These are phyloP conservation scores for Wickerhamiella siamensis DNA, from an alignment of 805 yeast species.

Conservation along the genomic window DNA sequence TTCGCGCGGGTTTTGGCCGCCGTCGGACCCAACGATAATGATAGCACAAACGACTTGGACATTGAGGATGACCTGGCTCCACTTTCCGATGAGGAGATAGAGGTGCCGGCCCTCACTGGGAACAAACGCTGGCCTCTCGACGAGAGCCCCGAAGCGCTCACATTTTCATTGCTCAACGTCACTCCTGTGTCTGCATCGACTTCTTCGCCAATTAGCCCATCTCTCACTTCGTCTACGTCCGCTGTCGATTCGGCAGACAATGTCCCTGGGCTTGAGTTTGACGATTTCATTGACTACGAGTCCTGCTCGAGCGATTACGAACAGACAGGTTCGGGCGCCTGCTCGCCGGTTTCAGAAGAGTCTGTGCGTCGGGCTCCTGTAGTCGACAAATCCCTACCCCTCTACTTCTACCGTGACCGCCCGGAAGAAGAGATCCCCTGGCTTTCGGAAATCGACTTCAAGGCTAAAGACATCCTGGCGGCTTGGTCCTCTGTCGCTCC, in stretches of 20 bases:
- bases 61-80: not conserved
- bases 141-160: slow-evolving; percentile 16
- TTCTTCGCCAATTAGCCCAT: not conserved
- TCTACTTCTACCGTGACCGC: slow-evolving; percentile 10
- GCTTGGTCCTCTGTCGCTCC: slow-evolving; percentile 19
- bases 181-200: not conserved
- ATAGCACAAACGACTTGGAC: not conserved
- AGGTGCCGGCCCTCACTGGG: not conserved
- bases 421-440: slow-evolving; percentile 8
- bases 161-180: slow-evolving; percentile 15
- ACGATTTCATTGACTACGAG: slow-evolving; percentile 19
- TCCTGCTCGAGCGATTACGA: slow-evolving; percentile 12
- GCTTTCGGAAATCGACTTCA: slow-evolving; percentile 16
- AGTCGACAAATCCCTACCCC: not conserved
- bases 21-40: not conserved
- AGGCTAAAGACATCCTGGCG: slow-evolving; percentile 15
- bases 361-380: not conserved
- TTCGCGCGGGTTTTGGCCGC: not conserved
- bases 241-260: slow-evolving; percentile 1
- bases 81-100: not conserved
- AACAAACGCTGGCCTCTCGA: slow-evolving; percentile 17
- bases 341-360: not conserved
- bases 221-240: not conserved
- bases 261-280: slow-evolving; percentile 8
- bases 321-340: slow-evolving; percentile 3